Conservation (phyloP, 306 rosid species). For the Canavalia ensiformis region DNA sequence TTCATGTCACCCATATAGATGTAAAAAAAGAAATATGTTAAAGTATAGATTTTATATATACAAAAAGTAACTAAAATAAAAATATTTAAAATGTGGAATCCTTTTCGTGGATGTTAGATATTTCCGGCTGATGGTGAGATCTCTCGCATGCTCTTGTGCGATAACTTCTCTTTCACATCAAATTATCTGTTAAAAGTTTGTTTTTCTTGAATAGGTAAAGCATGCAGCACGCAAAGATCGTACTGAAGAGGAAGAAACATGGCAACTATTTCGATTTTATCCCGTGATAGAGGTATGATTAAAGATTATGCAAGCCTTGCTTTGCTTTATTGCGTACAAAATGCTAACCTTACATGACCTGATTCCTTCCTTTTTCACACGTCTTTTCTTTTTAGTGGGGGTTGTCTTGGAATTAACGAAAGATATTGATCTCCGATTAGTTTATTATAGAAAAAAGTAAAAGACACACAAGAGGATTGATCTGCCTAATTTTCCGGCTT, state of each 20-base stretch:
- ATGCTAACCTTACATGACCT: neutral
- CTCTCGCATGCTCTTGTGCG: neutral
- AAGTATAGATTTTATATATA: neutral
- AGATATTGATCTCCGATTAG: neutral
- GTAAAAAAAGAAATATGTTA: slow-evolving; percentile 22
- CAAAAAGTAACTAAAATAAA: neutral
- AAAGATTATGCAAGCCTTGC: slow-evolving; percentile 18
- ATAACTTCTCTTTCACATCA: slow-evolving; percentile 6
- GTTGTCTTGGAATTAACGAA: neutral
- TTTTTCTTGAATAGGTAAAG: slow-evolving; percentile 60
- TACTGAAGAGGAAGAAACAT: slow-evolving; percentile 82
- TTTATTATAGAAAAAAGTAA: neutral
- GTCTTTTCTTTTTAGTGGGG: neutral
- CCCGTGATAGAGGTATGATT: slow-evolving; percentile 86
- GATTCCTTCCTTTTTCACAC: neutral
- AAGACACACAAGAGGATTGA: slow-evolving; percentile 4
- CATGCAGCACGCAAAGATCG: slow-evolving; percentile 89
- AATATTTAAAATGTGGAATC: slow-evolving; percentile 27
- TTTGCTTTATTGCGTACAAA: slow-evolving; percentile 9
- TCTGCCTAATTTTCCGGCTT: neutral
- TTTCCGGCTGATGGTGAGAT: slow-evolving; percentile 23
- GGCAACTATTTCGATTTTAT: slow-evolving; percentile 89
- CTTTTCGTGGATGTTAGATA: slow-evolving; percentile 31
- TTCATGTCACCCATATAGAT: slow-evolving; percentile 37
- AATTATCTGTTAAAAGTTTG: slow-evolving; percentile 25